These are phyloP conservation scores for Gossypium herbaceum DNA, from an alignment of 345 rosid species.

Conservation along the genomic window DNA sequence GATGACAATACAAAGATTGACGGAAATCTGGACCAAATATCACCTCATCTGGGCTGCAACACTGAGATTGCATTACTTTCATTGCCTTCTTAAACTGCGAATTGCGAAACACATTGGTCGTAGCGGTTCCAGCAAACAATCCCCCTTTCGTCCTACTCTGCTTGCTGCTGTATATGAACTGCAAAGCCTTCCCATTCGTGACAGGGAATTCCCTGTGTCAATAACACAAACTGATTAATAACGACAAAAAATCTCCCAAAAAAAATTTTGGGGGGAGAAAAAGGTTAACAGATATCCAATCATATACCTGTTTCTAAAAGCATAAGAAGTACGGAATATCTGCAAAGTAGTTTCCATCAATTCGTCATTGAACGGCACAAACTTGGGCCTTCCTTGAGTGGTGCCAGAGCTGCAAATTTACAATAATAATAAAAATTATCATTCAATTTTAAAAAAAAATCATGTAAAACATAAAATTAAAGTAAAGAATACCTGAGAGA, in stretches of 20 bases:
- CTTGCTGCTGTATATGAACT: conserved; percentile 74
- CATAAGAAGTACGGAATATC: conserved; percentile 77
- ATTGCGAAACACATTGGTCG: conserved; percentile 70
- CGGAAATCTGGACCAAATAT: conserved; percentile 84
- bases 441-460: not conserved
- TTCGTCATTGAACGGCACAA: conserved; percentile 82
- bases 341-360: conserved; percentile 80
- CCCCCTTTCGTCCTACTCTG: conserved; percentile 75
- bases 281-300: not conserved
- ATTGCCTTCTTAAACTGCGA: conserved; percentile 52
- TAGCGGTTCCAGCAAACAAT: conserved; percentile 72
- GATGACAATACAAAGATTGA: conserved; percentile 92
- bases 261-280: not conserved
- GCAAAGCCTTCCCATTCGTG: conserved; percentile 62
- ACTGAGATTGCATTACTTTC: conserved; percentile 52
- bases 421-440: not conserved
- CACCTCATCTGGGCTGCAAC: conserved; percentile 94
- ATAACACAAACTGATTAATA: not conserved
- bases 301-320: conserved; percentile 74
- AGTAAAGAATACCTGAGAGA: conserved; percentile 56
- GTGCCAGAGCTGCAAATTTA: conserved; percentile 93
- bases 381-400: conserved; percentile 83
- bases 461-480: not conserved
- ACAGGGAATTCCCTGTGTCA: conserved; percentile 70
- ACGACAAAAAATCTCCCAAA: not conserved